Base-by-base conservation (phyloP, 2,329 filamentous ascomycete species). In the Colletotrichum cordylinicola region DNA sequence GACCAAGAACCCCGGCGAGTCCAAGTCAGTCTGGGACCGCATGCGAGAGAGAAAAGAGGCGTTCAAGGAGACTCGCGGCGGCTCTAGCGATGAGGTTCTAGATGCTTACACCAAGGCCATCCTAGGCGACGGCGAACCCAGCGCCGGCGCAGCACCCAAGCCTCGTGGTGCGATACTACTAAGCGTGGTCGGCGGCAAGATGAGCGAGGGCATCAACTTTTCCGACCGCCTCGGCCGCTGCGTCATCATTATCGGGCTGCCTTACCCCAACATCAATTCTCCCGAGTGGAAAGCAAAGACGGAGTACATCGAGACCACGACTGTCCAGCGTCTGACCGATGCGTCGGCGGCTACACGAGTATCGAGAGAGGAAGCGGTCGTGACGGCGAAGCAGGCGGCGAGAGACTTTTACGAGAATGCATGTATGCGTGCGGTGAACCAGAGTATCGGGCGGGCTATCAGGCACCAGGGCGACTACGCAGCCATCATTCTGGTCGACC, bases 181-280 rank as follows among this genome's bases (percentile, higher is more conserved):
- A 31, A 96, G 95, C 70, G 96, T 99, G 4, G 94, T 99, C 4
- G 96, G 96, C 70, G 97, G 97, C 16, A 98, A 96, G 79, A 93
- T 99, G 86, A 98, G 95, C 74, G 97, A 99, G 85, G 97, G 97
- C 78, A 99, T 99, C 86, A 99, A 99, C 85, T 99, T 99, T 86
- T 96, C 95, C 1, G 96, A 99, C 85, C 89, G 90, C 4, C 91
- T 99, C 1, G 97, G 97, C 2, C 93, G 97, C 31, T 96, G 95
- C 70, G 96, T 99, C 10, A 88, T 98, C 16, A 94, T 98, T n/a
- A 91, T 98, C 16, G 97, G 97, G 0, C 87, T 99, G 6, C 97
- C 97, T 0, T 99, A 98, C 79, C 96, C 97, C 0, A 99, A 98
- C 80, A 93, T 96, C 69, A 92, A 94, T 79, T 95, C 94, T 12